phyloP scores from a whole-genome alignment of 495 filamentous ascomycete genomes.

The Penicillium psychrofluorescens region DNA sequence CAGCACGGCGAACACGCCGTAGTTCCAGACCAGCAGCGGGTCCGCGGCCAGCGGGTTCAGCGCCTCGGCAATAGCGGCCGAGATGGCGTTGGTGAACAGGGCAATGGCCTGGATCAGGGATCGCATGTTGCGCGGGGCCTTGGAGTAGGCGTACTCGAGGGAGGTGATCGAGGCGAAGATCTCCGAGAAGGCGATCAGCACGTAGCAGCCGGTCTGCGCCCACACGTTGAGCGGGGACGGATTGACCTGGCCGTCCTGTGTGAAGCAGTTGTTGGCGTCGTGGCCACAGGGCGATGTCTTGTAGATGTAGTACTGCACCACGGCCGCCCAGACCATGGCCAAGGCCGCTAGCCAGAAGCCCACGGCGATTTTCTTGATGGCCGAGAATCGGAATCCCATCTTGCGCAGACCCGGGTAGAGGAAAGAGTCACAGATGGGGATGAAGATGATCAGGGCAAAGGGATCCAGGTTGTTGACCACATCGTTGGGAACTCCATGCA shows the following conservation, averaged over 20 bases:
- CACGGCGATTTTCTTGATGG: slow-evolving; percentile 59
- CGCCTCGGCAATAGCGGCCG: slow-evolving; percentile 54
- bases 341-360: slow-evolving; percentile 56
- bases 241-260: slow-evolving; percentile 4
- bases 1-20: slow-evolving; percentile 55
- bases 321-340: slow-evolving; percentile 51
- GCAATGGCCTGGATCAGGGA: slow-evolving; percentile 61
- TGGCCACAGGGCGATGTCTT: slow-evolving; percentile 44
- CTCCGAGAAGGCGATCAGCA: slow-evolving; percentile 58
- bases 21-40: slow-evolving; percentile 59
- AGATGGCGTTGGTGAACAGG: slow-evolving; percentile 64
- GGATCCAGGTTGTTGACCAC: slow-evolving; percentile 67
- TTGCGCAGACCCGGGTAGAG: slow-evolving; percentile 59
- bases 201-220: slow-evolving; percentile 53
- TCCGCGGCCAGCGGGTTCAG: slow-evolving; percentile 55
- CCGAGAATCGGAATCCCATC: slow-evolving; percentile 52
- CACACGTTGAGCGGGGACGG: slow-evolving; percentile 43
- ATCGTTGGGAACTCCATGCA: slow-evolving; percentile 57
- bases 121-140: slow-evolving; percentile 72
- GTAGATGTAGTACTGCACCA: slow-evolving; percentile 66
- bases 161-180: slow-evolving; percentile 60
- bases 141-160: slow-evolving; percentile 70
- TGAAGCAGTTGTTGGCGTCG: slow-evolving; percentile 36
- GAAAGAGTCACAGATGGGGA: slow-evolving; percentile 59
- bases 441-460: slow-evolving; percentile 59